phyloP scores from a whole-genome alignment of 1,139 yeast genomes.

The Citeromyces hawaiiensis region DNA sequence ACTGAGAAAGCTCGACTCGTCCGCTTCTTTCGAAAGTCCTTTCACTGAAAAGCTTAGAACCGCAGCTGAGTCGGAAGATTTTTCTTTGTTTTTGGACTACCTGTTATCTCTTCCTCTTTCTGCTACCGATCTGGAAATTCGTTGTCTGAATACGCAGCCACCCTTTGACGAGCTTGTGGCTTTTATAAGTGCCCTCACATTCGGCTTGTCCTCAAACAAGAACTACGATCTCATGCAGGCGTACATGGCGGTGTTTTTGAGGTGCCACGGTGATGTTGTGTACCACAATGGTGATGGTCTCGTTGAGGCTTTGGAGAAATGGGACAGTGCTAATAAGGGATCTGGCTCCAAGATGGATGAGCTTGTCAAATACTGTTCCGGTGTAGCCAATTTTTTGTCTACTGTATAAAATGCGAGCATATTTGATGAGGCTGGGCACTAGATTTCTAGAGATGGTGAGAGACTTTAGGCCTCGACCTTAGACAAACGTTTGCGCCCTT shows the following conservation, averaged over 20 bases:
- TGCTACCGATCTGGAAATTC: slow-evolving; percentile 70
- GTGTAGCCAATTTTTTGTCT: slow-evolving; percentile 56
- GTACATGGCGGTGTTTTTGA: slow-evolving; percentile 59
- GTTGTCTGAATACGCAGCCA: slow-evolving; percentile 54
- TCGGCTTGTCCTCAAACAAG: slow-evolving; percentile 40
- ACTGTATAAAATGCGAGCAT: slow-evolving; percentile 21
- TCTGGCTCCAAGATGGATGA: slow-evolving; percentile 46
- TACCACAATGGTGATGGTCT: slow-evolving; percentile 23
- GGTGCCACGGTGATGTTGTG: slow-evolving; percentile 74
- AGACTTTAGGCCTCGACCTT: no score
- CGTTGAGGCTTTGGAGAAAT: slow-evolving; percentile 28
- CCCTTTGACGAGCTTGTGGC: slow-evolving; percentile 51
- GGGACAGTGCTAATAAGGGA: slow-evolving; percentile 31
- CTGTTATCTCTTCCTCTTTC: slow-evolving; percentile 65
- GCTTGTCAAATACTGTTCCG: slow-evolving; percentile 70
- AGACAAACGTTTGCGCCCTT: no score
- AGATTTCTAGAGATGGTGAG: no score
- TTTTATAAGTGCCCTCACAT: slow-evolving; percentile 53
- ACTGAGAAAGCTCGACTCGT: slow-evolving; percentile 15
- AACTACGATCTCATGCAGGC: slow-evolving; percentile 71
- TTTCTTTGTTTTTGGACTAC: slow-evolving; percentile 33
- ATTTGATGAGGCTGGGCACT: no score
- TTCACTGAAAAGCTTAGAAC: slow-evolving; percentile 58
- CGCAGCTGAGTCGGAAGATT: slow-evolving; percentile 28
- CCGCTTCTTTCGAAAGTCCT: slow-evolving; percentile 48